phyloP scores from a whole-genome alignment of 2,329 filamentous ascomycete genomes.

The Aotearoamyces nothofagi region DNA sequence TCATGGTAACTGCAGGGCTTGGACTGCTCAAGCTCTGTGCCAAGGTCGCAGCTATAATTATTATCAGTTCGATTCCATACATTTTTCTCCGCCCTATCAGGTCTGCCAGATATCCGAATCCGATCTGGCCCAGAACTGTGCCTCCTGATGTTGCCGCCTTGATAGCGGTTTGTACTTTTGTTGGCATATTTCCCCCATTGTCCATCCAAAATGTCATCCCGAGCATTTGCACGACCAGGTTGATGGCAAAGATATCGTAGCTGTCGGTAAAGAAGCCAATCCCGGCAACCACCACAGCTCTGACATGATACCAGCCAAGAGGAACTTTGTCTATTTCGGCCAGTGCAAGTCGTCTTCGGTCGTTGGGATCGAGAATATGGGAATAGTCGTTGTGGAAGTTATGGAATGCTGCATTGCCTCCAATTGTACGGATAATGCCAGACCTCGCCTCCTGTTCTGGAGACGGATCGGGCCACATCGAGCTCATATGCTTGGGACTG shows the following conservation, averaged over 20 bases:
- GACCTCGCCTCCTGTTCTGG: too few relatives aligned
- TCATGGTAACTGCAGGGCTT: too few relatives aligned
- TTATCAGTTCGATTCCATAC: conserved; percentile 72
- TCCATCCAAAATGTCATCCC: conserved; percentile 20
- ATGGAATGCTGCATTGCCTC: conserved; percentile 57
- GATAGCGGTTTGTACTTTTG: too few relatives aligned
- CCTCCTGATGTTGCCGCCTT: too few relatives aligned
- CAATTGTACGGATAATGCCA: too few relatives aligned
- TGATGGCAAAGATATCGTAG: conserved; percentile 36
- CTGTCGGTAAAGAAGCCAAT: conserved; percentile 84
- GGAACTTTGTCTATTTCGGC: conserved; percentile 70
- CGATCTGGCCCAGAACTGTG: conserved; percentile 32
- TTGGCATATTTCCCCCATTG: too few relatives aligned
- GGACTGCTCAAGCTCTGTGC: too few relatives aligned
- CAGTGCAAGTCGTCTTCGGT: conserved; percentile 64
- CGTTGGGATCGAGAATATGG: conserved; percentile 53
- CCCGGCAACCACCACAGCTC: conserved; percentile 62
- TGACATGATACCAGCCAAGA: conserved; percentile 74
- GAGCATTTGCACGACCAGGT: conserved; percentile 16
- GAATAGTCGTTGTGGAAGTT: conserved; percentile 66
- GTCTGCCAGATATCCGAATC: conserved; percentile 65
- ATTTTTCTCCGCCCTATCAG: conserved; percentile 60
- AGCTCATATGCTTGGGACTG: too few relatives aligned
- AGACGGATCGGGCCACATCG: too few relatives aligned
- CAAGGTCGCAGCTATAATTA: too few relatives aligned